Base-by-base conservation (phyloP, 768 basidiomycete species). In the Panus rudis region DNA sequence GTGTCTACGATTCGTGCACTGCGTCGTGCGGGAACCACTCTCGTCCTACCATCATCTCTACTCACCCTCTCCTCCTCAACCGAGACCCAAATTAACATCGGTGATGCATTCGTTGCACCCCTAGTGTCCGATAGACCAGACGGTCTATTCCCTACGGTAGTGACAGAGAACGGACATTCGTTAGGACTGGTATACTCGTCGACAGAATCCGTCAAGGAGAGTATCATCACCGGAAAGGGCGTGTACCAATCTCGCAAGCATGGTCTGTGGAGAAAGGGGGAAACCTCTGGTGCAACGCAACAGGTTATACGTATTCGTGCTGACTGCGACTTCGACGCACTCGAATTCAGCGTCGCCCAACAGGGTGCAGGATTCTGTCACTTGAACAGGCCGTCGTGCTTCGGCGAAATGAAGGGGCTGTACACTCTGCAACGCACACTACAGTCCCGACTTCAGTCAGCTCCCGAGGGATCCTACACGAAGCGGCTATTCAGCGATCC, bases 171-270 rank as follows among this genome's bases (percentile, higher is more conserved):
- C 17, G 84, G 84, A 20, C 79, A 80, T 51, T 72, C 82, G 4
- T 78, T 98, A 13, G 96, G 96, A 14, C 76, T 99, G 43, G 96
- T 97, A 26, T 99, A 99, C 67, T 98, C 96, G 10, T 98, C 94
- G 17, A 54, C 62, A 40, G 81, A 85, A 52, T 94, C 92, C 4
- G 72, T 98, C 53, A 75, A 73, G 38, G 89, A 93, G 61, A 85
- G 87, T 52, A 91, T 99, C 60, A 48, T 79, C 27, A 83, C 91
- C 2, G 91, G 92, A 21, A 84, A 82, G 57, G 96, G 96, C 13
- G 84, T 94, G 11, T 99, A 99, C 60, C 92, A 97, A 59, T 97
- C 93, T 16, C 80, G 96, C 47, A 92, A 89, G 59, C 90, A 94
- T 56, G 93, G 93, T 13, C 68, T 98, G 24, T 99, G 96, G 96